These are phyloP conservation scores for Chaetomium sp. DNA, from an alignment of 2,329 filamentous ascomycete genomes.

Conservation along the genomic window DNA sequence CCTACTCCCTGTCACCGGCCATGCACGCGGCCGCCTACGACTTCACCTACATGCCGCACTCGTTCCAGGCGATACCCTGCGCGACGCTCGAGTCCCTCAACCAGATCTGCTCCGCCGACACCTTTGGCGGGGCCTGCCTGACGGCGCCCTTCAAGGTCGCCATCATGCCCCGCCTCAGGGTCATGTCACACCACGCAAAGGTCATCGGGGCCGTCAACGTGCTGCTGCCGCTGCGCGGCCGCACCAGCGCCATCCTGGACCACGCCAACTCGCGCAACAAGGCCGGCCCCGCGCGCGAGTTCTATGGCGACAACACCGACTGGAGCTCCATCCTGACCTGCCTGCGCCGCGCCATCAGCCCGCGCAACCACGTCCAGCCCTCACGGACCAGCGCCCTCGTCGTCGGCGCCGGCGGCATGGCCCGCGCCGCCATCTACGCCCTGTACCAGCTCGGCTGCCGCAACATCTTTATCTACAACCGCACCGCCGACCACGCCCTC, in stretches of 20 bases:
- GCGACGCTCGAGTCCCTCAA: slow-evolving; percentile 63
- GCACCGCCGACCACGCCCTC: slow-evolving; percentile 62
- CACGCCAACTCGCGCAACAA: slow-evolving; percentile 62
- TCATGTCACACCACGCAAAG: slow-evolving; percentile 67
- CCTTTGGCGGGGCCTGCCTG: slow-evolving; percentile 69
- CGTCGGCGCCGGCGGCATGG: slow-evolving; percentile 70
- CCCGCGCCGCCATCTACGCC: slow-evolving; percentile 72
- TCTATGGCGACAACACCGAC: slow-evolving; percentile 60
- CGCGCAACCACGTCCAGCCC: slow-evolving; percentile 62
- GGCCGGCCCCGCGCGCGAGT: slow-evolving; percentile 60
- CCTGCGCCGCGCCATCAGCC: slow-evolving; percentile 68
- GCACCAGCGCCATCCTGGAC: slow-evolving; percentile 52
- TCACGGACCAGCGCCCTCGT: slow-evolving; percentile 57
- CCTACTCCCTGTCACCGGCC: slow-evolving; percentile 70
- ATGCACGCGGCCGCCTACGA: slow-evolving; percentile 73
- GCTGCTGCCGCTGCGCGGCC: slow-evolving; percentile 64
- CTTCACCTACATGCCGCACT: slow-evolving; percentile 67
- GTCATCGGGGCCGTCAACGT: slow-evolving; percentile 75
- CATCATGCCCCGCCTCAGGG: slow-evolving; percentile 64
- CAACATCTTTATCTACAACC: slow-evolving; percentile 72
- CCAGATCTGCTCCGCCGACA: slow-evolving; percentile 57
- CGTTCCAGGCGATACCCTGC: slow-evolving; percentile 62
- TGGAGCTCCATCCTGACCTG: slow-evolving; percentile 53
- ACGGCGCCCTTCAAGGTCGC: slow-evolving; percentile 72
- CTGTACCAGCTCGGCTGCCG: slow-evolving; percentile 72